These are phyloP conservation scores for Plasmodium vinckei DNA, from an alignment of 169 alveolate species.

Conservation along the genomic window DNA sequence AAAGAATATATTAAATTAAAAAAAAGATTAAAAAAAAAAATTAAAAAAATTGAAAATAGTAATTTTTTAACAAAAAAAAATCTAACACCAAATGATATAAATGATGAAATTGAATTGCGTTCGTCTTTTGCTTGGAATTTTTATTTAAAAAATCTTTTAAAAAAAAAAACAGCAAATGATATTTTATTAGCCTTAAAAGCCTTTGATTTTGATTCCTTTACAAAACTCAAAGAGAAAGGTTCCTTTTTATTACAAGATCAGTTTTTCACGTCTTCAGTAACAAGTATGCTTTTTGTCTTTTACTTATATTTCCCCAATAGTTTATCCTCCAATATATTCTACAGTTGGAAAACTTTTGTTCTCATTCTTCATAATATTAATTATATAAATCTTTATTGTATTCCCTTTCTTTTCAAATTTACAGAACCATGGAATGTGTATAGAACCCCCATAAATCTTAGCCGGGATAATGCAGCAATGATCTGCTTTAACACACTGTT, in stretches of 20 bases:
- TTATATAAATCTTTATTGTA: background rate
- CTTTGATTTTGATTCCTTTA: slow-evolving; percentile 48
- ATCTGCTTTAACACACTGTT: slow-evolving; percentile 36
- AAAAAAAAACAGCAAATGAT: slow-evolving; percentile 21
- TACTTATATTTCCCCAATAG: too few species aligned
- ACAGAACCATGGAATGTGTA: slow-evolving; percentile 56
- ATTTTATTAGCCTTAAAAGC: slow-evolving; percentile 33
- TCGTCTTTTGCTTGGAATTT: slow-evolving; percentile 42
- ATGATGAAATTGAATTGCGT: slow-evolving; percentile 22
- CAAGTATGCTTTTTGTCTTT: too few species aligned
- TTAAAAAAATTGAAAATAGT: slow-evolving; percentile 35
- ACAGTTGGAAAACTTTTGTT: too few species aligned
- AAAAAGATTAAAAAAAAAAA: slow-evolving; percentile 55
- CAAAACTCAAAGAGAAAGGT: slow-evolving; percentile 30
- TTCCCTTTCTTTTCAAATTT: background rate
- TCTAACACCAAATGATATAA: background rate
- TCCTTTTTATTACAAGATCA: slow-evolving; percentile 25
- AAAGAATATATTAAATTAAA: slow-evolving; percentile 52
- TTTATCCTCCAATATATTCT: too few species aligned
- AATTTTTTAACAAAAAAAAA: slow-evolving; percentile 3
- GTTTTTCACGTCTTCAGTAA: background rate
- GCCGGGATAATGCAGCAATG: slow-evolving; percentile 74
- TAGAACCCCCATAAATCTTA: slow-evolving; percentile 56
- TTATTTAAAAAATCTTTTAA: slow-evolving; percentile 55
- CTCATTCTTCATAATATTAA: too few species aligned